Base-by-base conservation (phyloP, 2,329 filamentous ascomycete species). In the Fusarium scirpi region DNA sequence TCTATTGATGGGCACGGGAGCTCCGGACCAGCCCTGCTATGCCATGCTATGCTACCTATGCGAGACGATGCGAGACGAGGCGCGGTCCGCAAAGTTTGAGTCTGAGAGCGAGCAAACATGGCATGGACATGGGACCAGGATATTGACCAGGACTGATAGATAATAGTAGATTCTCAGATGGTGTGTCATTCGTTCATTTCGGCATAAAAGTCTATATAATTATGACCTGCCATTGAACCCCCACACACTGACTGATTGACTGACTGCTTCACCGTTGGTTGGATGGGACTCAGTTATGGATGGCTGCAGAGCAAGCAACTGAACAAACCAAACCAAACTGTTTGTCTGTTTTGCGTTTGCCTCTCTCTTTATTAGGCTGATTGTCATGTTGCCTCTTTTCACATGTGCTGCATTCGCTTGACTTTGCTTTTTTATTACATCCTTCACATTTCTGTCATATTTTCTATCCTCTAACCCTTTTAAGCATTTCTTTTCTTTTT, bases 11-110 rank as follows among this genome's bases (percentile, higher is more conserved):
- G 46, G 53, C 32, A 58, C 67, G 67, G 60, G 62, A 71, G 57
- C 57, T 59, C 66, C 62, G 62, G 67, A 54, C 62, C 71, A 70
- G 48, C 55, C 62, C 38, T 44, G 32, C 34, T 40, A 52, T 27
- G 25, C 25, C 25, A 27, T 44, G 32, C 32, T 34, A 53, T 53
- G 41, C 15, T 22, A 29, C 27, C 27, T 29, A 44, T 24, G 41
- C 41, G 41, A 44, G 30, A 48, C 45, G 59, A 58, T 57, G 46
- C 43, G 53, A 40, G 56, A 54, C 46, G 40, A 67, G 54, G 56
- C 62, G 62, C 69, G 67, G 71, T 67, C 60, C 54, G 62, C 55
- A 53, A 58, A 56, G 45, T 51, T 56, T 63, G 61, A 51, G 56
- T n/a, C 34, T 38, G 34, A 38, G 34, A 38, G 34, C 34, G 18